Evolutionary conservation across 768 basidiomycete species (phyloP).

Genomic region (Lactarius deliciosus): DNA sequence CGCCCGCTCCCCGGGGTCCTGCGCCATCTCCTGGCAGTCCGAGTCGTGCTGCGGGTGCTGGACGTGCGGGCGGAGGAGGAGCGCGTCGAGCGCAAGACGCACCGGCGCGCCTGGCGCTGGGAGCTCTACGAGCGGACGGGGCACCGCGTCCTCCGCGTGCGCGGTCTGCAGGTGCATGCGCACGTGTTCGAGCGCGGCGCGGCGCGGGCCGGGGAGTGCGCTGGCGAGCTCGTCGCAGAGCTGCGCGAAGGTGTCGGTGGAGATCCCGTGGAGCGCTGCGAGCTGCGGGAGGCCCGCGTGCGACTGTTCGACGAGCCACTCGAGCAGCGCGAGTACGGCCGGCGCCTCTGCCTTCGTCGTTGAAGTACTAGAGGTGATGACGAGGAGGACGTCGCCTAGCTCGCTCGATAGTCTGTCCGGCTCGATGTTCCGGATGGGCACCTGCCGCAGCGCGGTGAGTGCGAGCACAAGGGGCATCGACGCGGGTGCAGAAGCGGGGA

Average conservation of each 20-base stretch:
- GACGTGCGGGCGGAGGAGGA: not conserved
- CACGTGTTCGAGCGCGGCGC: slow-evolving; percentile 37
- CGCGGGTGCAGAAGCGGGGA: slow-evolving; percentile 27
- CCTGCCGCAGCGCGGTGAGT: slow-evolving; percentile 19
- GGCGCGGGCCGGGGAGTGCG: slow-evolving; percentile 34
- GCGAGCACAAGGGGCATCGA: slow-evolving; percentile 16
- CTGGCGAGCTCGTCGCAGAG: slow-evolving; percentile 46
- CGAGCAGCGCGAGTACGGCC: slow-evolving; percentile 45
- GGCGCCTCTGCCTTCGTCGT: slow-evolving; percentile 38
- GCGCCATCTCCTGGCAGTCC: not conserved
- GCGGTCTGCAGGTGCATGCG: slow-evolving; percentile 36
- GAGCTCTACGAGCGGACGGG: not conserved
- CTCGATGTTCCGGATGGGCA: slow-evolving; percentile 25
- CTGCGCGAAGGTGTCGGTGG: slow-evolving; percentile 45
- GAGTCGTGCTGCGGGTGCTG: not conserved
- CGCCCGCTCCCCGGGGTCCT: slow-evolving; percentile 29
- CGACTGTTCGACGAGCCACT: slow-evolving; percentile 47
- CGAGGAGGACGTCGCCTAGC: slow-evolving; percentile 40
- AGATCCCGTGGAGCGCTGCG: slow-evolving; percentile 50
- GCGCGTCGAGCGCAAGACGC: slow-evolving; percentile 1
- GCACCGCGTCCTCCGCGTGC: slow-evolving; percentile 28
- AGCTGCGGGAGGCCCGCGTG: slow-evolving; percentile 46
- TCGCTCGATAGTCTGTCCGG: slow-evolving; percentile 35
- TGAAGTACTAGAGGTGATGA: slow-evolving; percentile 36
- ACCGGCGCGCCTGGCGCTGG: slow-evolving; percentile 12